A percentile compares a stretch with the other conserved stretches of the same genome.
These are phyloP conservation scores for Cornus suecica DNA, from an alignment of 148 eudicot genomes.

Conservation along the genomic window DNA sequence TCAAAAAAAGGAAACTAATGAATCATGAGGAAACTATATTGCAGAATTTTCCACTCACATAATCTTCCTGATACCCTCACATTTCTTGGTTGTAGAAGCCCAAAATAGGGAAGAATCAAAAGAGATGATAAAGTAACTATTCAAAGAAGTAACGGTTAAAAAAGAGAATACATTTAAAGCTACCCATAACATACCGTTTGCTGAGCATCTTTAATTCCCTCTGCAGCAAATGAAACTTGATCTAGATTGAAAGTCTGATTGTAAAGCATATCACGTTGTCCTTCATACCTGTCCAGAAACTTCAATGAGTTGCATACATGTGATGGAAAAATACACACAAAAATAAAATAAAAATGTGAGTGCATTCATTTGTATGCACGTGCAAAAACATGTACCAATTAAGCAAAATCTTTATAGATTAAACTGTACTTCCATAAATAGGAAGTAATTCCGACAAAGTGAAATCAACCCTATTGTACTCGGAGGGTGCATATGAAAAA, in stretches of 20 bases:
- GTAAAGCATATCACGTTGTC: slow-evolving; percentile 97
- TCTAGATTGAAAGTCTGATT: slow-evolving; percentile 95
- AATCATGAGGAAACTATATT: background rate
- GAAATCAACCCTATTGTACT: background rate
- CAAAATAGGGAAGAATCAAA: background rate
- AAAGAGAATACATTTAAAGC: background rate
- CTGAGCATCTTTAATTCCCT: slow-evolving; percentile 95
- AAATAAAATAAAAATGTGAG: no score
- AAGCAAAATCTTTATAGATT: background rate
- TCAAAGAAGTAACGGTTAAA: background rate
- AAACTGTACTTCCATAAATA: background rate
- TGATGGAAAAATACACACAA: background rate
- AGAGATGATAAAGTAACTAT: background rate
- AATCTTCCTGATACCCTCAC: background rate
- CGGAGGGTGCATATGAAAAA: background rate
- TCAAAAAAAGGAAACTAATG: background rate
- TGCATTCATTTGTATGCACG: no score
- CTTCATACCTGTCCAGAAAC: slow-evolving; percentile 74
- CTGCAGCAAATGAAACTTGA: slow-evolving; percentile 92
- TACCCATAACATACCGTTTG: slow-evolving; percentile 69
- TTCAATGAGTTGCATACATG: background rate
- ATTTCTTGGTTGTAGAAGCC: background rate
- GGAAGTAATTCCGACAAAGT: background rate
- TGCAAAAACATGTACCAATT: no score
- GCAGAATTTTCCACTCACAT: background rate